Base-by-base conservation (phyloP, 495 filamentous ascomycete species). In the Penicillium maclennaniae region DNA sequence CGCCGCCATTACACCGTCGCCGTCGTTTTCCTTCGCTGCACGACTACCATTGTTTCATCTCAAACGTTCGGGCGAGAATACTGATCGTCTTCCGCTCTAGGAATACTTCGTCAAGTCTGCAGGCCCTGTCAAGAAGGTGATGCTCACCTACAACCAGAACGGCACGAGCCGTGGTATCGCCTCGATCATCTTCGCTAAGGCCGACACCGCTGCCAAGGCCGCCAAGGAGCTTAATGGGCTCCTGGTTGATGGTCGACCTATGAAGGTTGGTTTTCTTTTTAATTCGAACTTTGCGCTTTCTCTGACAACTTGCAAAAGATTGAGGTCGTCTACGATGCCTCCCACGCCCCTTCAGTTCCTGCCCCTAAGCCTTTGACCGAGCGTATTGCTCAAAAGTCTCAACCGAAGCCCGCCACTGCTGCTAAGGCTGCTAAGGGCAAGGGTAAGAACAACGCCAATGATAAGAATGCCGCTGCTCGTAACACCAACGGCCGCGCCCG, bases 81-180 rank as follows among this genome's bases (percentile, higher is more conserved):
- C 75, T 78, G 55, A 78, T 78, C 59, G 41, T 27, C 61, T 59
- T 58, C 54, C 61, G 65, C 60, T 75, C 75, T 92, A 98, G 93
- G 93, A 97, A 76, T 98, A 96, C 72, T 96, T 98, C 74, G 69
- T 76, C 63, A 87, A 89, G 68, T 86, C 88, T 63, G 81, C 95
- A 74, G 95, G 92, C 41, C 85, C 88, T 45, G 87, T 97, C 70
- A 96, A 91, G 80, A 83, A 80, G 70, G 88, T 88, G 44, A 83
- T 88, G 65, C 79, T 98, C 61, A 90, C 88, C 28, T 97, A 97
- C 71, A 92, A 92, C 62, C 88, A 92, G 40, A 90, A 89, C 64
- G 92, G 93, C 45, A 80, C 79, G 27, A 97, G 92, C 80, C 89
- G 91, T 69, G 93, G 93, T 48, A 85, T 91, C 58, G 89, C 91